Evolutionary conservation across 495 filamentous ascomycete genomes (phyloP).

Genomic region (Trichodelitschia bisporula): DNA sequence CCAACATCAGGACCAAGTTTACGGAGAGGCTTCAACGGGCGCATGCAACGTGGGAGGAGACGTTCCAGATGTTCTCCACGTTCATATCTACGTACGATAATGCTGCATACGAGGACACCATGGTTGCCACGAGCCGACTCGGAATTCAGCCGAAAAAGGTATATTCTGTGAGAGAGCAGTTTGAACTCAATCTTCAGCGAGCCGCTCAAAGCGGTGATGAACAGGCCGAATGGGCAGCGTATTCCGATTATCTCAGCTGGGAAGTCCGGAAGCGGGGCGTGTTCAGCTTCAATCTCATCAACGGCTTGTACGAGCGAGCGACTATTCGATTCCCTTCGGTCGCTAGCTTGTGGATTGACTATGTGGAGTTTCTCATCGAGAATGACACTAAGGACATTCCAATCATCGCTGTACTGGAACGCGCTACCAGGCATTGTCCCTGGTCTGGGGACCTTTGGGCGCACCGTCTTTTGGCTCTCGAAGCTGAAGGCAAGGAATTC

Average conservation of each 20-base stretch:
- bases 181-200: conserved; percentile 40
- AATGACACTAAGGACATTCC: conserved; percentile 14
- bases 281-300: conserved; percentile 34
- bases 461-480: conserved; percentile 58
- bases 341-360: conserved; percentile 54
- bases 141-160: conserved; percentile 44
- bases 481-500: conserved; percentile 48
- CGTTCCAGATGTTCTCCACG: conserved; percentile 56
- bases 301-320: conserved; percentile 57
- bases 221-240: conserved; percentile 29
- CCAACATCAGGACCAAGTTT: conserved; percentile 43
- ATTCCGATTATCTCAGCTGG: conserved; percentile 60
- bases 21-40: conserved; percentile 49
- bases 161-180: conserved; percentile 40
- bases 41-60: conserved; percentile 66
- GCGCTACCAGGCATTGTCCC: conserved; percentile 68
- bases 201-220: conserved; percentile 32
- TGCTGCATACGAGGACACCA: conserved; percentile 48
- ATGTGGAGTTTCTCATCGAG: conserved; percentile 43
- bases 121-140: conserved; percentile 40
- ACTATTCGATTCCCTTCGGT: conserved; percentile 42
- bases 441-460: conserved; percentile 86
- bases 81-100: conserved; percentile 62
- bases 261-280: conserved; percentile 32
- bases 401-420: conserved; percentile 29